Evolutionary conservation across 805 yeast genomes (phyloP), one percentile per base, ranked within the genome.

Genomic region (Debaryomyces castellii): DNA sequence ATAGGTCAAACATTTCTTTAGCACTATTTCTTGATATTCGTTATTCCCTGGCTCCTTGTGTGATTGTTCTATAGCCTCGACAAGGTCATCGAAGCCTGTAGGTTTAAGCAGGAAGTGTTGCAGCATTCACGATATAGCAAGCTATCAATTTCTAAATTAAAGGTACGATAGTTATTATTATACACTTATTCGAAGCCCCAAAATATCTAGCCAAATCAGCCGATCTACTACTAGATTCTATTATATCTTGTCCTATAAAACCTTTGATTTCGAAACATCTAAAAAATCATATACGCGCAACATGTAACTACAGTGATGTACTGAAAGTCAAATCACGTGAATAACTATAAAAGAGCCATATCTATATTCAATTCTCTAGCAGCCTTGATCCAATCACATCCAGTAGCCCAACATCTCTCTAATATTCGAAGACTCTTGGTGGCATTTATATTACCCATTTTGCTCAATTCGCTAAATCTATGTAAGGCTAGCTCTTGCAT

Each of bases 331-430:
- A 18, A 25, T 39, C 41, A 39, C 33, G 33, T 25, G 34, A 16
- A 16, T 14, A 25, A 17, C 39, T 46, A 79, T 49, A 77, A 59
- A 36, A 79, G 65, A 3, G 80, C 74, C 38, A 77, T 56, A 33
- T 74, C 77, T 37, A 71, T 70, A 23, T 73, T 72, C 18, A 75
- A 62, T 20, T 52, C 57, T 27, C 59, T 60, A 43, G 82, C 66
- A 0, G 80, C 69, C 22, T 70, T 69, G 48, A 71, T 63, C 86
- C 86, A 81, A 44, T 78, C 76, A 39, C 67, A 67, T 17, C 77
- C 76, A 0, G 75, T 66, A 4, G 64, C 61, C 88, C 87, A 83
- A 54, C 83, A 77, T 49, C 71, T 56, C 34, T 60, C 57, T 76
- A 82, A 76, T 4, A 81, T 69, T 30, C 62, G 68, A 10, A 77